Conservation (phyloP, 1,139 yeast genomes). For the Suhomyces chickasaworum region DNA sequence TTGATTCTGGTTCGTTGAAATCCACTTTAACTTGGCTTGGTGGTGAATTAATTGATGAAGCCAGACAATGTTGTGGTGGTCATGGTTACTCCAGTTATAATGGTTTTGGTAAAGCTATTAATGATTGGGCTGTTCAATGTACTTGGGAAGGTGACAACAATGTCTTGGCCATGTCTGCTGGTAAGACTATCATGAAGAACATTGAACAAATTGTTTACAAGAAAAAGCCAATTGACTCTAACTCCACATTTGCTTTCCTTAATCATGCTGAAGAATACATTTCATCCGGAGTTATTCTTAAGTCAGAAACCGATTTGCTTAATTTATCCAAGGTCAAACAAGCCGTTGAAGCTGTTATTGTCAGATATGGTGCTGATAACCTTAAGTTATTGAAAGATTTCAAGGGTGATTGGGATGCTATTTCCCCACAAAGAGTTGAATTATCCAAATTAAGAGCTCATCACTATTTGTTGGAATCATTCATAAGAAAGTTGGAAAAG, state of each 20-base stretch:
- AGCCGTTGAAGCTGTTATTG: constrained; percentile 30
- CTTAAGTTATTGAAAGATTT: constrained; percentile 31
- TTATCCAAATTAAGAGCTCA: constrained; percentile 29
- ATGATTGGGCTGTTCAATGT: constrained; percentile 94
- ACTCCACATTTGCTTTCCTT: constrained; percentile 47
- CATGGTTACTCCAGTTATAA: constrained; percentile 91
- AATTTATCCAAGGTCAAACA: constrained; percentile 19
- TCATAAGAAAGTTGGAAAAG: constrained; percentile 20
- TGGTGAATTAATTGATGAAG: constrained; percentile 77
- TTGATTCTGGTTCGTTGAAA: constrained; percentile 85
- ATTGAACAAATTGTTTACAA: constrained; percentile 38
- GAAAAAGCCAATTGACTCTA: constrained; percentile 34
- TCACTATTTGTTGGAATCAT: constrained; percentile 29
- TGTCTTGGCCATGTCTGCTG: constrained; percentile 79
- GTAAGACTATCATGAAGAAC: constrained; percentile 69
- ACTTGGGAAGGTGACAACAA: constrained; percentile 98
- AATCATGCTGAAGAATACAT: constrained; percentile 29
- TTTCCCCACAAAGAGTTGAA: constrained; percentile 29
- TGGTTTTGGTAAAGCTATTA: constrained; percentile 85
- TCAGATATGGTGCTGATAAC: constrained; percentile 28
- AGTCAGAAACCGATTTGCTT: constrained; percentile 16
- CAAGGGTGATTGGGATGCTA: constrained; percentile 38
- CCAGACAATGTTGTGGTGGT: constrained; percentile 97
- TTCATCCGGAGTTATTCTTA: constrained; percentile 9
- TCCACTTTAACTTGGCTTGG: constrained; percentile 90